Conservation (phyloP, 2,329 filamentous ascomycete genomes). For the Botryotinia convoluta region DNA sequence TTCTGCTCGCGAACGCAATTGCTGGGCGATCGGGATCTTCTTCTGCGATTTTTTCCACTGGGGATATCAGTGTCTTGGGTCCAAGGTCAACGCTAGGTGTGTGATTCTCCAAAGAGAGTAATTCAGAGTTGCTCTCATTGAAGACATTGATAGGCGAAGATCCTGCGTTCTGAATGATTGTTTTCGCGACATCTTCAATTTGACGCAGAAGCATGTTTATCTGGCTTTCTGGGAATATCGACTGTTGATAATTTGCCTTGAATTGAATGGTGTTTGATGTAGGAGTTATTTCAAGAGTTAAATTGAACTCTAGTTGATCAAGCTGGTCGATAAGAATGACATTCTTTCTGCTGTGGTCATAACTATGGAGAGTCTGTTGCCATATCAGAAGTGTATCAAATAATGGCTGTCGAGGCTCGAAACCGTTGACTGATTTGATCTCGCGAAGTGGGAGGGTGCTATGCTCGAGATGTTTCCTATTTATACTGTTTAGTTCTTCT, state of each 20-base stretch:
- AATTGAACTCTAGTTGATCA: constrained; percentile 73
- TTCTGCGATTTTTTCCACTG: constrained; percentile 35
- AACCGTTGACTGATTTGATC: constrained; percentile 60
- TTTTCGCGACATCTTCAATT: constrained; percentile 51
- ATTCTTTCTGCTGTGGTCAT: constrained; percentile 36
- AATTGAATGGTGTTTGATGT: constrained; percentile 44
- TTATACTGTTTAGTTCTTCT: constrained; percentile 60
- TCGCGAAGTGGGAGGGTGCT: constrained; percentile 62
- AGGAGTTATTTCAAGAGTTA: constrained; percentile 77
- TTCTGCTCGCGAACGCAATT: constrained; percentile 58
- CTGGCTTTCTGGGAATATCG: constrained; percentile 54
- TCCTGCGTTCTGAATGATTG: constrained; percentile 38
- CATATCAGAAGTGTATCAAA: constrained; percentile 83
- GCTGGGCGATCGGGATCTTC: constrained; percentile 55
- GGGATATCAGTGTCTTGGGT: constrained; percentile 30
- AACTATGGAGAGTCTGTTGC: constrained; percentile 64
- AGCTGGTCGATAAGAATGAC: constrained; percentile 58
- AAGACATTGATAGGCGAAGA: constrained; percentile 24
- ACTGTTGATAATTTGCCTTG: constrained; percentile 54
- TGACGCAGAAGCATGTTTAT: constrained; percentile 58
- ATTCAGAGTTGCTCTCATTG: constrained; percentile 15
- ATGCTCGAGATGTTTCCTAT: constrained; percentile 63
- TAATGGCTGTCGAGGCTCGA: constrained; percentile 55
- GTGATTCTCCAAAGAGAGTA: constrained; percentile 36
- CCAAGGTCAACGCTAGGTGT: constrained; percentile 22